phyloP scores from a whole-genome alignment of 805 yeast genomes.

The Pichia californica region DNA sequence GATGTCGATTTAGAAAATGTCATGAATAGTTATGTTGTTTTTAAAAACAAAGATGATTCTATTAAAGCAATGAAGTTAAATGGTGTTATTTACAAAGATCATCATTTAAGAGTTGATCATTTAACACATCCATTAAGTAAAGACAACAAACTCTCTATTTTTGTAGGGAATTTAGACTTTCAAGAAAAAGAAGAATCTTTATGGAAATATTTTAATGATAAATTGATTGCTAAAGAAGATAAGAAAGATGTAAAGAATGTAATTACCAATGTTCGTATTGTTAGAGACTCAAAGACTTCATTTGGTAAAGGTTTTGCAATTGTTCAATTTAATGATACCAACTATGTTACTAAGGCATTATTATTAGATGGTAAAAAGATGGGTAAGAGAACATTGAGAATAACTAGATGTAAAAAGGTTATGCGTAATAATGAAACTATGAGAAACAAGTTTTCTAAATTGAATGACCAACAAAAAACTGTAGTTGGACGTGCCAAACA shows the following conservation, averaged over 20 bases:
- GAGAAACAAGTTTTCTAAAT: conserved; percentile 19
- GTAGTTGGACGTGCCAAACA: conserved; percentile 74
- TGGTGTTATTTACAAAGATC: conserved; percentile 58
- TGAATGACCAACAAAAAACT: conserved; percentile 66
- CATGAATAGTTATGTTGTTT: conserved; percentile 85
- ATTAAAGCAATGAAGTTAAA: conserved; percentile 46
- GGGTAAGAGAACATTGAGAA: conserved; percentile 59
- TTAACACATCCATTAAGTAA: conserved; percentile 87
- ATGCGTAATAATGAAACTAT: conserved; percentile 22
- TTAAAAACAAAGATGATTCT: conserved; percentile 45
- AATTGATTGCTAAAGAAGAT: conserved; percentile 38
- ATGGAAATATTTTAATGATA: conserved; percentile 67
- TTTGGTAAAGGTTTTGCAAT: conserved; percentile 97
- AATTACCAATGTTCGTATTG: conserved; percentile 82
- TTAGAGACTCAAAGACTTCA: conserved; percentile 89
- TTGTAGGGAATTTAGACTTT: conserved; percentile 91
- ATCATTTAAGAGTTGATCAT: conserved; percentile 86
- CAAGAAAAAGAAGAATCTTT: conserved; percentile 86
- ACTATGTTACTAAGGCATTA: conserved; percentile 75
- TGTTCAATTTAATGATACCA: conserved; percentile 74
- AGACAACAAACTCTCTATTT: conserved; percentile 76
- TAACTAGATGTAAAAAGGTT: conserved; percentile 56
- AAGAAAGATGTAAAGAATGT: conserved; percentile 29
- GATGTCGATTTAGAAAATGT: conserved; percentile 74
- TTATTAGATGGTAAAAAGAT: conserved; percentile 65